Percentiles rank a stretch among this genome's conserved stretches.
Evolutionary conservation across 768 basidiomycete species (phyloP).

Genomic region (Russula olivacea): DNA sequence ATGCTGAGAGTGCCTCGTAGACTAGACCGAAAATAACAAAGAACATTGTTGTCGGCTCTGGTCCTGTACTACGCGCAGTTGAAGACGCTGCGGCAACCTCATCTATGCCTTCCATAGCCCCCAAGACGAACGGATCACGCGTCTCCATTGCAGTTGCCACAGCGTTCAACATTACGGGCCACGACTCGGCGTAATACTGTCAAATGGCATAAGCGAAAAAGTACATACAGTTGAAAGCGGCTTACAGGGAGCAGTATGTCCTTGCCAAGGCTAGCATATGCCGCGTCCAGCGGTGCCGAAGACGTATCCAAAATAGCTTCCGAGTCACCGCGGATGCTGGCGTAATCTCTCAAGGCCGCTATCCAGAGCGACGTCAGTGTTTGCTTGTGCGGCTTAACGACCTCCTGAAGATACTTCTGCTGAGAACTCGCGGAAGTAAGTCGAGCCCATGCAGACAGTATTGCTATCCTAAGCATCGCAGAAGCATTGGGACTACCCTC

Average conservation of each 20-base stretch:
- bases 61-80: constrained; percentile 31
- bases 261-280: constrained; percentile 82
- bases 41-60: constrained; percentile 77
- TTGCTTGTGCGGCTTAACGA: constrained; percentile 73
- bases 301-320: constrained; percentile 76
- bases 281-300: constrained; percentile 68
- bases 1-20: constrained; percentile 74
- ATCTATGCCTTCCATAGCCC: constrained; percentile 78
- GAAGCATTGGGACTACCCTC: constrained; percentile 92
- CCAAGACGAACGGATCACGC: constrained; percentile 59
- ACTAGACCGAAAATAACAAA: constrained; percentile 90
- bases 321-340: constrained; percentile 82
- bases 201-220: constrained; percentile 14
- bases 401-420: constrained; percentile 70
- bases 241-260: constrained; percentile 88
- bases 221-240: constrained; percentile 10
- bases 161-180: constrained; percentile 79
- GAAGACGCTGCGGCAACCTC: constrained; percentile 27
- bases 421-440: constrained; percentile 70
- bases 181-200: constrained; percentile 84
- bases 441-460: constrained; percentile 93
- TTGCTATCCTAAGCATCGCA: constrained; percentile 89
- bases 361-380: constrained; percentile 83
- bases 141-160: constrained; percentile 73
- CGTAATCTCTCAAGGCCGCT: constrained; percentile 84